These are phyloP conservation scores for Daucus carota DNA, from an alignment of 129 eudicot species.

Conservation along the genomic window DH1_v3.0 NC_030383.2:55399501-55400000, in stretches of 20 bases:
- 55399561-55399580: neutral
- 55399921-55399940: too few species aligned
- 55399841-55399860: slow-evolving; percentile 69
- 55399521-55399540: slow-evolving; percentile 4
- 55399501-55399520: neutral
- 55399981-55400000: neutral
- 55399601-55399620: neutral
- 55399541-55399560: neutral
- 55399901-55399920: neutral
- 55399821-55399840: slow-evolving; percentile 26
- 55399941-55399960: neutral
- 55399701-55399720: neutral
- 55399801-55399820: slow-evolving; percentile 45
- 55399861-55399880: slow-evolving; percentile 63
- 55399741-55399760: slow-evolving; percentile 34
- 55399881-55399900: neutral
- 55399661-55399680: neutral
- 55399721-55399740: neutral
- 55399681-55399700: neutral
- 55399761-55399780: slow-evolving; percentile 36
- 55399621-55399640: neutral
- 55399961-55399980: neutral
- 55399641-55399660: neutral
- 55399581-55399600: neutral
- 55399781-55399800: slow-evolving; percentile 58